Base-by-base conservation (phyloP, 257 asterid genomes). In the Nicotiana knightiana region DNA sequence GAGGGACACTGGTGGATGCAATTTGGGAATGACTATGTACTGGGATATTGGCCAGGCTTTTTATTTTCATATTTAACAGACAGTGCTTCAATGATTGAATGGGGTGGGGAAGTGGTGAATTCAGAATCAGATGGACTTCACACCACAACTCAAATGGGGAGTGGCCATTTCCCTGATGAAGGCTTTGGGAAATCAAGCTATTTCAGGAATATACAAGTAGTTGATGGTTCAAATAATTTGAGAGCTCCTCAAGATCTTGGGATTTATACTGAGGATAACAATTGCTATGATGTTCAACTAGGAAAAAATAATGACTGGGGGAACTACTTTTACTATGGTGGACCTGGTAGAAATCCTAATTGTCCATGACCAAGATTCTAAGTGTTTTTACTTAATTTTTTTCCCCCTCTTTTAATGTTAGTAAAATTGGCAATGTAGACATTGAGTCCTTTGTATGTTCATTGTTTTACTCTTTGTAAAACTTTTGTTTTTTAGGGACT, bases 51-150 rank as follows among this genome's bases (percentile, higher is more conserved):
- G 98, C 98, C 98, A 0, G 88, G 87, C 1, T 85, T 83, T 13
- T 65, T 94, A 83, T 94, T 92, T 82, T 88, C 94, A 0, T 85
- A 88, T 88, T 82, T 94, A 62, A 84, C 88, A 5, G 96, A 88
- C 81, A 91, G 93, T 85, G 97, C 94, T 24, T 85, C 97, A 3
- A 84, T 91, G 96, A 76, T 94, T 33, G 94, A 94, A 85, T 94
- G 98, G 98, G 98, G 98, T 7, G 98, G 98, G 17, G 98, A 94
- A 78, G 97, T 94, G 10, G 97, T 94, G 86, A 94, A 94, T 86
- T 86, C 91, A 2, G 87, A 85, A 26, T 89, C 95, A 0, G 97
- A 93, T 53, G 97, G 95, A 26, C 79, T 86, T 43, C 98, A 94
- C 86, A 92, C 98, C 37, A 93, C 94, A 24, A 94, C 98, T 17